Evolutionary conservation across 2,329 filamentous ascomycete species (phyloP).

Genomic region (Fusarium lateritium): DNA sequence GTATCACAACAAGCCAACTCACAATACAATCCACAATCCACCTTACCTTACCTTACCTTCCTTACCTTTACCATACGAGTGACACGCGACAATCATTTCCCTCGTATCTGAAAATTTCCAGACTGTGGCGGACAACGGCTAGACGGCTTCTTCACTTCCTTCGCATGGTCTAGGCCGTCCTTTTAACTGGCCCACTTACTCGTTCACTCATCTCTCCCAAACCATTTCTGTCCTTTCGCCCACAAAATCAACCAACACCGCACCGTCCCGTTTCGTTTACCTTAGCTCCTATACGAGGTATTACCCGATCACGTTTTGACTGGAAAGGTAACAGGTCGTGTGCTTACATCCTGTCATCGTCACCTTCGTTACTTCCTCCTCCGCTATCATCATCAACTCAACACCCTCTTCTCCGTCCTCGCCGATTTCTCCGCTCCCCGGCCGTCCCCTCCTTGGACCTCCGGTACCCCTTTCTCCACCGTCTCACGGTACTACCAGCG

Average conservation of each 20-base stretch:
- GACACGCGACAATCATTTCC: constrained; percentile 33
- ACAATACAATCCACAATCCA: background rate
- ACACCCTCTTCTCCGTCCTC: constrained; percentile 12
- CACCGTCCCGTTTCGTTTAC: constrained; percentile 35
- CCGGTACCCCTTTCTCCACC: constrained; percentile 44
- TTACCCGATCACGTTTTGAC: constrained; percentile 37
- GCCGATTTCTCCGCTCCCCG: constrained; percentile 33
- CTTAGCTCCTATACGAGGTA: constrained; percentile 29
- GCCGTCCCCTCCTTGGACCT: constrained; percentile 30
- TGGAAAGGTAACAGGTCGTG: constrained; percentile 59
- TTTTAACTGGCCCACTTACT: constrained; percentile 51
- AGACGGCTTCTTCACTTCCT: constrained; percentile 1
- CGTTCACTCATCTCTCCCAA: constrained; percentile 5
- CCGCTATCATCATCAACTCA: constrained; percentile 7
- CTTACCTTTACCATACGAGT: constrained; percentile 16
- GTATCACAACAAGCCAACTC: too few species aligned
- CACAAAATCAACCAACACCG: constrained; percentile 45
- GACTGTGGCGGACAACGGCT: constrained; percentile 35
- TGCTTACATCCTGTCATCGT: constrained; percentile 49
- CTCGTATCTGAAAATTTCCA: constrained; percentile 26
- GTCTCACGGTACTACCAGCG: constrained; percentile 27
- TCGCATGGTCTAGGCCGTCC: constrained; percentile 50
- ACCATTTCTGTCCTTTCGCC: constrained; percentile 26
- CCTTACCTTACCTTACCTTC: background rate
- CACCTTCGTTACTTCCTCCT: constrained; percentile 17